Base-by-base conservation (phyloP, 345 rosid genomes). In the Acer yangbiense region DNA sequence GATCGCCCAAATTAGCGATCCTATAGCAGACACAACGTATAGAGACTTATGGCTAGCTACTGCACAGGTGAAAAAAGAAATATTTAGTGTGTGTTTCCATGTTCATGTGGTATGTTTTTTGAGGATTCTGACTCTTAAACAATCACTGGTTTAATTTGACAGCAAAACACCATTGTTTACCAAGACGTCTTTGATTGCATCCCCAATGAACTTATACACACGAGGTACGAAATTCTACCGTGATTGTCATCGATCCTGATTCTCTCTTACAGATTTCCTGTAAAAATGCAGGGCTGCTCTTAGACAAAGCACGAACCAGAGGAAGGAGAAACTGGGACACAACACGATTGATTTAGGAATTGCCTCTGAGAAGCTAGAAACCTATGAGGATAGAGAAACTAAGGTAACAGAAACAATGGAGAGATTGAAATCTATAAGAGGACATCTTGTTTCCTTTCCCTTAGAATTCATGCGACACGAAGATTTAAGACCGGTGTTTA, bases 281-380 rank as follows among this genome's bases (percentile, higher is more conserved):
- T 29, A 41, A 71, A 18, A 71, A 73, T 68, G 75, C 89, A 95
- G 99, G 79, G 79, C 89, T 74, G 86, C 85, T 12, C 81, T 95
- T n/a, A 89, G 97, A 84, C 92, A 82, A 68, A 90, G 82, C 80
- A 76, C 76, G 79, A 71, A 86, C 75, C 68, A 85, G 27, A 87
- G 88, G 85, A 93, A 87, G 84, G 96, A 92, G 32, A 92, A 87
- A 75, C 83, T 89, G 14, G 90, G 90, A 10, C 94, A 92, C 61
- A 90, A 89, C 25, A 93, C 95, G 23, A 93, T 91, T 27, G 99
- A 95, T 80, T 79, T 92, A 55, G 98, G 97, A 55, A 90, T 93
- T 71, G 97, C 98, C 63, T 94, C 90, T 0, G 86, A 83, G 78
- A 87, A 73, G 87, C 74, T 90, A 21, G 88, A 90, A 73, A 48